phyloP scores from a whole-genome alignment of 768 basidiomycete species.

The Arthromyces matolae region DNA sequence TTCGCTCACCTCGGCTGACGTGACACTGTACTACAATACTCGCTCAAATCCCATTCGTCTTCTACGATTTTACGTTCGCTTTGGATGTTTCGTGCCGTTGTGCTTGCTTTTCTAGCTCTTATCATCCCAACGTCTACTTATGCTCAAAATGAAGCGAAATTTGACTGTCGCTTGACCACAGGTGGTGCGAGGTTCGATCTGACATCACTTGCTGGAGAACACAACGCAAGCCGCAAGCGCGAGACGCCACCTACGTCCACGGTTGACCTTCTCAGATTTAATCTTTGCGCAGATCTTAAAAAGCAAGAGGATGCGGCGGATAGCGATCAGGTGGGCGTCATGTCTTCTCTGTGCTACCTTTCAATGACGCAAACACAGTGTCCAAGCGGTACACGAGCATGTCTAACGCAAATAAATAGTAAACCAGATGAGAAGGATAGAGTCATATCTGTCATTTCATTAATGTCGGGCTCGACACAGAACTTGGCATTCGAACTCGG shows the following conservation, averaged over 20 bases:
- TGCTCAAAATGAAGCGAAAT: slow-evolving; percentile 40
- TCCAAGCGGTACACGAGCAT: slow-evolving; percentile 63
- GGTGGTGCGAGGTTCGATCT: slow-evolving; percentile 57
- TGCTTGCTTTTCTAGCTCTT: slow-evolving; percentile 14
- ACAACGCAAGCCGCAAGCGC: slow-evolving; percentile 47
- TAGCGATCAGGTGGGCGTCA: slow-evolving; percentile 61
- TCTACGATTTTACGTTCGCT: slow-evolving; percentile 21
- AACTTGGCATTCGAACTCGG: slow-evolving; percentile 26
- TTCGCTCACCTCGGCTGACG: no score
- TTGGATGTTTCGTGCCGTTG: slow-evolving; percentile 6
- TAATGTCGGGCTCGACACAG: slow-evolving; percentile 44
- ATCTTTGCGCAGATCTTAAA: slow-evolving; percentile 63
- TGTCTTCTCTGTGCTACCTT: slow-evolving; percentile 10
- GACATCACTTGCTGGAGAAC: slow-evolving; percentile 47
- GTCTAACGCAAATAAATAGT: slow-evolving; percentile 63
- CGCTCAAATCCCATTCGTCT: slow-evolving; percentile 1
- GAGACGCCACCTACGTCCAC: slow-evolving; percentile 62
- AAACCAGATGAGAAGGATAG: slow-evolving; percentile 55
- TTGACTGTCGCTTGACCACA: slow-evolving; percentile 50
- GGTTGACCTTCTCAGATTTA: slow-evolving; percentile 57
- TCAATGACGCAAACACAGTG: slow-evolving; percentile 44
- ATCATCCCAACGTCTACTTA: slow-evolving; percentile 13
- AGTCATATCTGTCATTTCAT: slow-evolving; percentile 70
- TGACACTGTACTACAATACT: no score
- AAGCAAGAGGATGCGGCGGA: slow-evolving; percentile 41